Conservation (phyloP, 1,284 basidiomycete species). For the Pholiota adiposa region DNA sequence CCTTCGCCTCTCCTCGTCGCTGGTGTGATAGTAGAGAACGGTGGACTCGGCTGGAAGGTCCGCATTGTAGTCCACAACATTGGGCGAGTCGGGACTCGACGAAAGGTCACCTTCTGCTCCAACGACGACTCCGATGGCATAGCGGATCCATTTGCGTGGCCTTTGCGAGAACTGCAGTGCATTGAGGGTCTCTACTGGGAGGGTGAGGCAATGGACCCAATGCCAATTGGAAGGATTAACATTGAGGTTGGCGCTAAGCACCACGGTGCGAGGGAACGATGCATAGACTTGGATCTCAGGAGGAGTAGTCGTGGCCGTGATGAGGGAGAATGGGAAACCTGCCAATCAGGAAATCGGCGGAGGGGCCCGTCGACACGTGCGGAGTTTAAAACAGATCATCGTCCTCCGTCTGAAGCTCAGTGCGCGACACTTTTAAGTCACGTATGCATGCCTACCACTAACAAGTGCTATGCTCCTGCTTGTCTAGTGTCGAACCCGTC, state of each 20-base stretch:
- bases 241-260: background rate
- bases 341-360: too few species aligned
- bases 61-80: conserved; percentile 20
- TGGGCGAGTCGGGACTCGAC: conserved; percentile 6
- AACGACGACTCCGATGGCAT: conserved; percentile 23
- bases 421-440: too few species aligned
- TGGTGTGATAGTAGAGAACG: conserved; percentile 22
- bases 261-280: conserved; percentile 1
- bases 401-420: too few species aligned
- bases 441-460: too few species aligned
- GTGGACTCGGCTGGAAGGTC: conserved; percentile 14
- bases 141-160: conserved; percentile 25
- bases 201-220: background rate
- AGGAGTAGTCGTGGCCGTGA: background rate
- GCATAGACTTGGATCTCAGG: conserved; percentile 8
- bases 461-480: too few species aligned
- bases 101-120: conserved; percentile 24
- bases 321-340: too few species aligned
- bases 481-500: too few species aligned
- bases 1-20: conserved; percentile 22
- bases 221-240: background rate
- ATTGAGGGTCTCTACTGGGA: conserved; percentile 14
- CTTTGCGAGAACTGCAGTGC: conserved; percentile 19
- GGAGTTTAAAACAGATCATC: too few species aligned
- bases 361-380: too few species aligned